Conservation (phyloP, 331 rosid genomes). For the Pyracantha coccinea region DNA sequence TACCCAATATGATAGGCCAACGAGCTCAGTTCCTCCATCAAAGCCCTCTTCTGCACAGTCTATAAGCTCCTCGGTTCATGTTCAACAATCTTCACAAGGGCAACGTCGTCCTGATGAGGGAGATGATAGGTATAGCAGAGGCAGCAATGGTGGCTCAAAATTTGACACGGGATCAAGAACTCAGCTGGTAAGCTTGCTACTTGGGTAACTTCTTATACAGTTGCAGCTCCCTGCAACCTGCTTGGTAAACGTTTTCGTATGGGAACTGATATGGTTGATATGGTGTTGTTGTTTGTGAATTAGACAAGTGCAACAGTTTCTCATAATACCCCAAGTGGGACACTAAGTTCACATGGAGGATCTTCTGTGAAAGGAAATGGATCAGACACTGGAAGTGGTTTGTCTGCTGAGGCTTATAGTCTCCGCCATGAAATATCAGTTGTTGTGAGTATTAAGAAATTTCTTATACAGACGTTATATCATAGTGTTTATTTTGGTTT, state of each 20-base stretch:
- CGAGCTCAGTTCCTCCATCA: slow-evolving; percentile 27
- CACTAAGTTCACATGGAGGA: slow-evolving; percentile 34
- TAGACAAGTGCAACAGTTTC: slow-evolving; percentile 50
- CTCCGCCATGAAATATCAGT: slow-evolving; percentile 84
- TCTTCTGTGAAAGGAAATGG: slow-evolving; percentile 39
- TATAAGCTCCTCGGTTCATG: slow-evolving; percentile 71
- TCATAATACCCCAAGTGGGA: slow-evolving; percentile 37
- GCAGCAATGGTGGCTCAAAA: slow-evolving; percentile 42
- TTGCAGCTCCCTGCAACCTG: not conserved
- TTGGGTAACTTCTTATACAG: not conserved
- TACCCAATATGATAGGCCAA: slow-evolving; percentile 90
- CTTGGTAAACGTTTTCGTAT: not conserved
- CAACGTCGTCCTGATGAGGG: slow-evolving; percentile 39
- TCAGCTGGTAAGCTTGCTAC: slow-evolving; percentile 38
- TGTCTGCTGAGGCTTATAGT: slow-evolving; percentile 72
- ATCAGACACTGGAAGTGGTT: slow-evolving; percentile 55
- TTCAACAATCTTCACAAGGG: slow-evolving; percentile 63
- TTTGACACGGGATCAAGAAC: slow-evolving; percentile 42
- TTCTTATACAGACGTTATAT: not conserved
- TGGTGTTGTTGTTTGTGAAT: slow-evolving; percentile 13
- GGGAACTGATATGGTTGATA: slow-evolving; percentile 15
- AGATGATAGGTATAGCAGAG: slow-evolving; percentile 54
- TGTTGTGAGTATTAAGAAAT: slow-evolving; percentile 42
- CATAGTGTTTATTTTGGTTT: not conserved
- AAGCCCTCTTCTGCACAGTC: slow-evolving; percentile 49